A percentile compares a stretch with the other conserved stretches of the same genome.
Conservation (phyloP, 495 filamentous ascomycete genomes). For the Aspergillus bridgeri region DNA sequence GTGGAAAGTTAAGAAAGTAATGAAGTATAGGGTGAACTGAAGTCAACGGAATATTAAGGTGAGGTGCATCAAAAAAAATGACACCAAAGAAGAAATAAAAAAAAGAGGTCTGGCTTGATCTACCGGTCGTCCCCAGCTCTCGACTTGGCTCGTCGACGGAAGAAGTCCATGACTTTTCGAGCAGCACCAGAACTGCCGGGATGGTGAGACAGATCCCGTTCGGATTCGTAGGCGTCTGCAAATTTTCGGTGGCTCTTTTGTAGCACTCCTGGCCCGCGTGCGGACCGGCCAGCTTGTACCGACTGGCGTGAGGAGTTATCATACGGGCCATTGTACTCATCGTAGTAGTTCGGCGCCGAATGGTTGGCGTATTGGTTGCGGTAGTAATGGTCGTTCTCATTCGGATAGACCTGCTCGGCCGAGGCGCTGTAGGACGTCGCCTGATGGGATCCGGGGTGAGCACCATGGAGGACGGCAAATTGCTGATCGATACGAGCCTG, state of each 20-base stretch:
- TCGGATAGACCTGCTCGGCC: conserved; percentile 34
- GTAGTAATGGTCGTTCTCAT: conserved; percentile 36
- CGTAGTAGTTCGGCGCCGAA: conserved; percentile 46
- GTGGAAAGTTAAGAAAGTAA: not conserved
- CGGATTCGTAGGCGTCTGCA: conserved; percentile 82
- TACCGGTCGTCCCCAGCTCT: conserved; percentile 58
- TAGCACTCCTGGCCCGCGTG: conserved; percentile 54
- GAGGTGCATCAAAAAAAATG: not conserved
- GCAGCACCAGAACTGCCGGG: conserved; percentile 82
- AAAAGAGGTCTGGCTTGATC: conserved; percentile 2
- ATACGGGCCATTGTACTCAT: conserved; percentile 37
- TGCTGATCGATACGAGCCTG: conserved; percentile 45
- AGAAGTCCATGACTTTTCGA: conserved; percentile 96
- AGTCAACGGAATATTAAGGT: not conserved
- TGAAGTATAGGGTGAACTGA: not conserved
- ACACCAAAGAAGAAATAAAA: conserved; percentile 4
- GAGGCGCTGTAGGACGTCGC: conserved; percentile 31
- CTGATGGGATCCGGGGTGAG: conserved; percentile 29
- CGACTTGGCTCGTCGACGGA: conserved; percentile 79
- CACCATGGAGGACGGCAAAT: conserved; percentile 40
- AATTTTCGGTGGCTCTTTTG: conserved; percentile 85
- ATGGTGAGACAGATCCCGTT: conserved; percentile 60
- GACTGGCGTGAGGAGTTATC: conserved; percentile 42
- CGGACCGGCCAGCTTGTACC: conserved; percentile 41
- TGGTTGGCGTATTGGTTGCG: conserved; percentile 36